Evolutionary conservation across 495 filamentous ascomycete genomes (phyloP), one percentile per base, ranked within the genome.

Genomic region (Podospora conica): DNA sequence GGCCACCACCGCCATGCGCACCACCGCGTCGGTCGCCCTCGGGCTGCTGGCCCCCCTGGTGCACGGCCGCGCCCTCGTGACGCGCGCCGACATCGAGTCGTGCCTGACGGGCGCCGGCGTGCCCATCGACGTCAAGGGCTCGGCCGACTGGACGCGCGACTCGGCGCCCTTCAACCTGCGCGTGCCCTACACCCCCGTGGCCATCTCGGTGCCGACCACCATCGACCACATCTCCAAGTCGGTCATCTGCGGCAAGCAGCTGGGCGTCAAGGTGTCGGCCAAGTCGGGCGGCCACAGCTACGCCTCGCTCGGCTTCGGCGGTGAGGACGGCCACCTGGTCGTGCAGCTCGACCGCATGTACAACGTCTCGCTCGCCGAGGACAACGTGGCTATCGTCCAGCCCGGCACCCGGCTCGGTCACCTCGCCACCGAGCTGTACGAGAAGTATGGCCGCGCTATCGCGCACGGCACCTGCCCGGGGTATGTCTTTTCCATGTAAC

Each of bases 251-350:
- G 79, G 76, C 25, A 67, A 70, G 9, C 69, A 76, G 69, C 65
- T 74, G n/a, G 79, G 77, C 3, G 71, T 80, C 12, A 81, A 81
- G 66, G 78, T 79, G 6, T 77, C 69, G 18, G 66, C 79, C 24
- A 82, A 80, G 66, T 76, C 74, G 24, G 80, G 80, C 55, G 80
- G 80, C 3, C 80, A 82, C 68, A 81, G 78, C 61, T 81, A 82
- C 65, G 80, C 75, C 7, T 80, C 77, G 21, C 74, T 79, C 15
- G 80, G 80, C 31, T 68, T 82, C 3, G 80, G 80, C n/a, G 80
- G 80, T 3, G 78, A 82, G 70, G 72, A 82, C 23, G 80, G 80
- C 15, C 79, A 81, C 64, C 72, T 82, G 8, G 73, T 81, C 29
- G 73, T 82, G 21, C 69, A 81, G 62, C 64, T 82, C 48, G 77